Base-by-base conservation (phyloP, 2,329 filamentous ascomycete genomes). In the Massarina eburnea region DNA sequence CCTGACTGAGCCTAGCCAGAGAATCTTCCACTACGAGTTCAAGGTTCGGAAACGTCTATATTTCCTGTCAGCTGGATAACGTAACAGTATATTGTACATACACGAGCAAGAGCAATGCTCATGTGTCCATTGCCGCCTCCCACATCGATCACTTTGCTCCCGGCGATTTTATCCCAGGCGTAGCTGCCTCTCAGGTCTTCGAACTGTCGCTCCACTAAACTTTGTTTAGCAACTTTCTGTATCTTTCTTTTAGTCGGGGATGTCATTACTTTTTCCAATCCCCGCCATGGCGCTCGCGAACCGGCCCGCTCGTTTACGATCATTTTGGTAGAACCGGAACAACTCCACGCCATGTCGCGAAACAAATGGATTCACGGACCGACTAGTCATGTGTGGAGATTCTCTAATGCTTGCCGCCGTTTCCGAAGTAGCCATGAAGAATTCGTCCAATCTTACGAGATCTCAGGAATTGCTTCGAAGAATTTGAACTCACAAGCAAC, bases 251-350 rank as follows among this genome's bases (percentile, higher is more conserved):
- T 8, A 20, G 8, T 15, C 17, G 4, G 1, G 10, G 22, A 15
- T 6, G n/a, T 17, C 15, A 15, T 37, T 41, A 57, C 54, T 38
- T 41, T 57, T 52, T 10, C 56, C 48, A 24, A 58, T 50, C 2
- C 61, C 51, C 4, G 53, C 57, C 64, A 69, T 67, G 2, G 64
- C 66, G 12, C 52, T 55, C 3, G 57, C 55, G 45, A 69, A 69
- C 10, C 66, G 50, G 22, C 44, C 50, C n/a, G 54, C 61, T 18
- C 50, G 43, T 14, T 52, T 48, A 2, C 62, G 58, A 15, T 62
- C 41, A 36, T 63, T 29, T 33, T 58, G 51, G 34, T 66, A 68
- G 38, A 48, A 68, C 14, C 61, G 24, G 39, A 62, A 70, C 10
- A 19, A 6, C 15, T 29, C 22, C 22, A 26, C n/a, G 7, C 17